Evolutionary conservation across 352 stramenopile species (phyloP).

Genomic region (Blastocystis sp.): DNA sequence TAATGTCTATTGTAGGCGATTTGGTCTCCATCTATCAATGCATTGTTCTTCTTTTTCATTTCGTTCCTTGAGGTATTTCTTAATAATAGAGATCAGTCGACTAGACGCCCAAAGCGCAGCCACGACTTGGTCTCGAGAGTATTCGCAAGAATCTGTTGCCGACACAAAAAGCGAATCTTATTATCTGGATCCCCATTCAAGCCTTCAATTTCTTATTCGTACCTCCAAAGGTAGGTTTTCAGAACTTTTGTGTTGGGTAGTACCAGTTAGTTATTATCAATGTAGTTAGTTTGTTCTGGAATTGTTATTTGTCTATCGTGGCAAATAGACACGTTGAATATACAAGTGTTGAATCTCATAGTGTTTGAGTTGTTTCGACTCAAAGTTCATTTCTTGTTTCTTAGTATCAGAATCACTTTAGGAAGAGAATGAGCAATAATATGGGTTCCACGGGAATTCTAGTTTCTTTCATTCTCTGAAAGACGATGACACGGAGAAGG

Average conservation of each 20-base stretch:
- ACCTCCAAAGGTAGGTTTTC: not conserved
- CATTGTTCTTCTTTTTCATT: slow-evolving; percentile 43
- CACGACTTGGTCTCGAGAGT: not conserved
- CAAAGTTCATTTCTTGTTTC: not conserved
- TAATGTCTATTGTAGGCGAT: not conserved
- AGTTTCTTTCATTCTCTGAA: not conserved
- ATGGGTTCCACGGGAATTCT: too few species aligned
- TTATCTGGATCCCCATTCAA: slow-evolving; percentile 46
- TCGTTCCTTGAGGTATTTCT: slow-evolving; percentile 3
- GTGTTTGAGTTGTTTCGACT: not conserved
- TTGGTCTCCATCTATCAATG: slow-evolving; percentile 22
- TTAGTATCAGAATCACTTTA: too few species aligned
- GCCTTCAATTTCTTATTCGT: slow-evolving; percentile 49
- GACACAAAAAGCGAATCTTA: slow-evolving; percentile 26
- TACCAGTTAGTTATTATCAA: slow-evolving; percentile 51
- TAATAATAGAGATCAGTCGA: not conserved
- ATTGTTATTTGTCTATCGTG: slow-evolving; percentile 13
- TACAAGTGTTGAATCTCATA: not conserved
- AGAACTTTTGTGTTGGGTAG: not conserved
- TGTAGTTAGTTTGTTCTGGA: slow-evolving; percentile 47
- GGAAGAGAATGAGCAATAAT: too few species aligned
- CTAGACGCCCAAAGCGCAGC: not conserved
- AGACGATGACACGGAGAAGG: not conserved
- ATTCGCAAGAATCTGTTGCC: slow-evolving; percentile 4
- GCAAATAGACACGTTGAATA: not conserved